Evolutionary conservation across 2,329 filamentous ascomycete species (phyloP), one percentile per base, ranked within the genome.

Genomic region (Neofusicoccum laricinum): DNA sequence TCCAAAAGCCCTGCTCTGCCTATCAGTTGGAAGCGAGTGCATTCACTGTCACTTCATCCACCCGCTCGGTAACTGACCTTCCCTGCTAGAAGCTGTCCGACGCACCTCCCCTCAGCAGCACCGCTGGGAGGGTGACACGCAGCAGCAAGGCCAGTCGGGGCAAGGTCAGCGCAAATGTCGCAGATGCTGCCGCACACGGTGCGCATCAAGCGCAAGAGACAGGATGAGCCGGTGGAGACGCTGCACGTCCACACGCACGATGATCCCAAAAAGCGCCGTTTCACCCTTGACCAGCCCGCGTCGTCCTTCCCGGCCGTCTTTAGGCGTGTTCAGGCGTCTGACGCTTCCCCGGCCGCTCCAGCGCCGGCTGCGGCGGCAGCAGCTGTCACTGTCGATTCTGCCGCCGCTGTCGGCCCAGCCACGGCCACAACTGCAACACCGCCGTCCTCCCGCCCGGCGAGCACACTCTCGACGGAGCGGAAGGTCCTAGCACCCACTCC

Each of bases 181-280:
- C 63, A 64, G 36, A 43, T 55, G 61, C 63, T 64, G 36, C 63
- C 63, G 36, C 63, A 64, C 43, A 64, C 63, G 25, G 63, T 64
- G 63, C 63, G 63, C 53, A 64, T 87, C 71, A 87, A 86, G 75
- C 80, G 85, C 64, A 83, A 84, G 68, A 81, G 84, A 63, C 80
- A 81, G 63, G 84, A 86, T 62, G 82, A 84, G 53, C 83, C 84
- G 3, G 80, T 85, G n/a, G 84, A 86, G 66, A 79, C 80, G 21
- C 75, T 85, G 81, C 83, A 80, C 57, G 69, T 70, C 46, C 55
- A 59, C 46, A 66, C 53, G 36, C 66, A 59, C 15, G 65, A 64
- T 4, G 63, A 64, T 49, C 46, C 53, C 25, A 55, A 48, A 32
- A 64, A 64, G 53, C 62, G 62, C 34, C 63, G 63, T 36, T 49